phyloP scores from a whole-genome alignment of 73 alveolate species.

The Paramecium caudatum region DNA sequence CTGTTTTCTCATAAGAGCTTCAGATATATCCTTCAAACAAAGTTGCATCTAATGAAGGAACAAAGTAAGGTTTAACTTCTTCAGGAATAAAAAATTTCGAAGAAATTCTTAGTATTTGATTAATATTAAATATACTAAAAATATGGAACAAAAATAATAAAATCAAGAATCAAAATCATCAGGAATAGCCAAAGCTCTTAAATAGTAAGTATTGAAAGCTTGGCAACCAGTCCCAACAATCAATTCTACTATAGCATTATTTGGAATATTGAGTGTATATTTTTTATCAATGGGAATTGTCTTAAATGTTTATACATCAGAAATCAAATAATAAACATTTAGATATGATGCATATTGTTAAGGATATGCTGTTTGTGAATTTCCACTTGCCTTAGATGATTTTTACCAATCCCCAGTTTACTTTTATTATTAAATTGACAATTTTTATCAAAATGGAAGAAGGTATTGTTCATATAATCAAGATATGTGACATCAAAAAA shows the following conservation, averaged over 20 bases:
- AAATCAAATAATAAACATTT: conserved; percentile 59
- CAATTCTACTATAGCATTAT: conserved; percentile 40
- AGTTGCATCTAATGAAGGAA: too few relatives aligned
- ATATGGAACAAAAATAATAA: conserved; percentile 8
- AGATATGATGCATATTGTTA: conserved; percentile 79
- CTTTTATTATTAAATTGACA: conserved; percentile 86
- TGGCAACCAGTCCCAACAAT: conserved; percentile 77
- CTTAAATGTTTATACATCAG: conserved; percentile 75
- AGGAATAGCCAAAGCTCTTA: background rate
- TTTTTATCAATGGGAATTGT: conserved; percentile 83
- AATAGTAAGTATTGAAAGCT: conserved; percentile 7
- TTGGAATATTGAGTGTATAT: conserved; percentile 76
- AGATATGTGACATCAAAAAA: conserved; percentile 84
- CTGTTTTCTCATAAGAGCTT: too few relatives aligned
- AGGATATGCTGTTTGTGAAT: background rate
- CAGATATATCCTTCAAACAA: too few relatives aligned
- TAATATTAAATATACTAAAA: conserved; percentile 7
- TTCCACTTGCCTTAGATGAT: conserved; percentile 31
- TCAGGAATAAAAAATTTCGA: conserved; percentile 30
- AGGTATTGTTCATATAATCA: conserved; percentile 41
- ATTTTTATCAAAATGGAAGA: conserved; percentile 90
- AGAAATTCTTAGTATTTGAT: conserved; percentile 12
- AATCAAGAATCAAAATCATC: background rate
- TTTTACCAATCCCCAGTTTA: conserved; percentile 83
- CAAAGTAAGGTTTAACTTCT: too few relatives aligned